phyloP scores from a whole-genome alignment of 2,329 filamentous ascomycete species.

The Botryotinia calthae region DNA sequence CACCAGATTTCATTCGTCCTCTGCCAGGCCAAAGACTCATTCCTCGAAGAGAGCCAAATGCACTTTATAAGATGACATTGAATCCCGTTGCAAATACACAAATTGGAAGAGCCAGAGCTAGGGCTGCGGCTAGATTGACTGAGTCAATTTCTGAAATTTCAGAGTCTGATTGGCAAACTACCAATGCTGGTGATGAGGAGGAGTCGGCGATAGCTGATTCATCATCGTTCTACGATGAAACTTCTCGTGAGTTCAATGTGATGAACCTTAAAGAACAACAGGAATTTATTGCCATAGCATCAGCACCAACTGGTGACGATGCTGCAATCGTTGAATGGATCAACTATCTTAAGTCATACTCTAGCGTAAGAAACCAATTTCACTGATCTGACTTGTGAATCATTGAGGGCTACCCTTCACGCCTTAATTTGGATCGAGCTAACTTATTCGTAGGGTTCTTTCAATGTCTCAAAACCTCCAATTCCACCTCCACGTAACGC shows the following conservation, averaged over 20 bases:
- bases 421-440: background rate
- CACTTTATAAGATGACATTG: background rate
- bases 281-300: conserved; percentile 14
- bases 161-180: conserved; percentile 16
- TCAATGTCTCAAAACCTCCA: conserved; percentile 39
- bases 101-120: conserved; percentile 1
- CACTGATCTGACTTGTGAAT: background rate
- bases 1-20: conserved; percentile 16
- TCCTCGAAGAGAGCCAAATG: conserved; percentile 10
- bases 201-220: background rate
- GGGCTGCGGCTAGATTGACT: background rate
- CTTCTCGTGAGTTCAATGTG: background rate
- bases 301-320: conserved; percentile 14
- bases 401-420: background rate
- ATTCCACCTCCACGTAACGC: conserved; percentile 34
- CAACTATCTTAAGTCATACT: conserved; percentile 26
- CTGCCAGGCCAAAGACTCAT: conserved; percentile 1
- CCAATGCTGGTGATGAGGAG: background rate
- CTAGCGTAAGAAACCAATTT: conserved; percentile 18
- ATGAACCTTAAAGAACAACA: conserved; percentile 19
- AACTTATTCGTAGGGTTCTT: conserved; percentile 36
- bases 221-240: conserved; percentile 1
- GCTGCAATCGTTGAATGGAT: conserved; percentile 17
- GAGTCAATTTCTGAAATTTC: conserved; percentile 1
- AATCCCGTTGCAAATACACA: background rate